phyloP scores from a whole-genome alignment of 257 asterid genomes.

The Solanum sitiens region DNA sequence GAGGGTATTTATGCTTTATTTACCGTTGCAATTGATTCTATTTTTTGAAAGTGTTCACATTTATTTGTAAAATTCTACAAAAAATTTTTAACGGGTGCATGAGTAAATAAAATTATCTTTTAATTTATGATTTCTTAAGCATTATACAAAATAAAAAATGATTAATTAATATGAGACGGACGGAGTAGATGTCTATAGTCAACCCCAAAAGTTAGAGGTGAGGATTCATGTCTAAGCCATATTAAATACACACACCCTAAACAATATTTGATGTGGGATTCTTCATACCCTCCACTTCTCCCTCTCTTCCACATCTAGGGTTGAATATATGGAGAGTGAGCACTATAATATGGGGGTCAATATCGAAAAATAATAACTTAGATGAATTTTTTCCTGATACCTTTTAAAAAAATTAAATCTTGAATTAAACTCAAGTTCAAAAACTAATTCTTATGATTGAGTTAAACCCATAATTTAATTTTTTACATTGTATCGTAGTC shows the following conservation, averaged over 20 bases:
- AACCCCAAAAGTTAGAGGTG: not conserved
- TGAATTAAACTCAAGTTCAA: accelerated
- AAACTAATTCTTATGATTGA: not conserved
- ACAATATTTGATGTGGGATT: not conserved
- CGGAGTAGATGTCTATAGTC: not conserved
- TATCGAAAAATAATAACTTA: not conserved
- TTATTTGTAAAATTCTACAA: too few species aligned
- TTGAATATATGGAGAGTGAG: not conserved
- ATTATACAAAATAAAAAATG: too few species aligned
- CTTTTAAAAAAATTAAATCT: accelerated
- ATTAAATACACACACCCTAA: too few species aligned
- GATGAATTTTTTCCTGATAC: not conserved
- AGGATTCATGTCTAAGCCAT: not conserved
- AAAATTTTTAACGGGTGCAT: accelerated
- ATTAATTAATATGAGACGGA: not conserved
- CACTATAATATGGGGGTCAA: not conserved
- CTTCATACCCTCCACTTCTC: not conserved
- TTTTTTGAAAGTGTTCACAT: too few species aligned
- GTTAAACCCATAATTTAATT: not conserved
- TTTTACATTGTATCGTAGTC: not conserved
- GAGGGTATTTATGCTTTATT: too few species aligned
- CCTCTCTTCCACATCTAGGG: not conserved
- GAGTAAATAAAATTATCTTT: not conserved
- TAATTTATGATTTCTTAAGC: too few species aligned
- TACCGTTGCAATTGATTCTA: not conserved